A percentile compares a stretch with the other conserved stretches of the same genome.
Evolutionary conservation across 2,329 filamentous ascomycete species (phyloP).

Genomic region (Leptographium flavum): DNA sequence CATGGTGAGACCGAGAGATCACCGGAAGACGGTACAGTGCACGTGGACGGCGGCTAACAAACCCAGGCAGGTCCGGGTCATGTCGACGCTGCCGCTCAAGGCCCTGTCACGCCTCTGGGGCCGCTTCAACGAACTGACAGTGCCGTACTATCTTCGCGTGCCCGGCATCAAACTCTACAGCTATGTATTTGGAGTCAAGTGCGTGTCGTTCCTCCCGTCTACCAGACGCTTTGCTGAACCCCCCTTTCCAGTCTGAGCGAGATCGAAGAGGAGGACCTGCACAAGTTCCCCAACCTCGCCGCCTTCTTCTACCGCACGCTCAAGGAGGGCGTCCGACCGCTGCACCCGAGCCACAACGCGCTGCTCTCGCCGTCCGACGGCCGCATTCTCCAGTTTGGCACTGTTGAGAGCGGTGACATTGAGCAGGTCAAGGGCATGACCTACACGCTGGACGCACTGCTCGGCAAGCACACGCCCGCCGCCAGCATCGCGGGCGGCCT

Average conservation of each 20-base stretch:
- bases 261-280: slow-evolving; percentile 76
- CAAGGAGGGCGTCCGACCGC: slow-evolving; percentile 73
- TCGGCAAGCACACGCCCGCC: slow-evolving; percentile 52
- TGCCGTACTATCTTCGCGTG: slow-evolving; percentile 76
- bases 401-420: slow-evolving; percentile 84
- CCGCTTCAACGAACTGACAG: slow-evolving; percentile 74
- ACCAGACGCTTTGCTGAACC: not conserved
- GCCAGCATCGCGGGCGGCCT: slow-evolving; percentile 34
- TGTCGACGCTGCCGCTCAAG: slow-evolving; percentile 86
- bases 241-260: slow-evolving; percentile 53
- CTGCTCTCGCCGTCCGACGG: slow-evolving; percentile 84
- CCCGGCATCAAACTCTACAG: slow-evolving; percentile 89
- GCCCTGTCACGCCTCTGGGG: slow-evolving; percentile 84
- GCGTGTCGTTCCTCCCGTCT: slow-evolving; percentile 3
- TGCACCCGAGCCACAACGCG: slow-evolving; percentile 68
- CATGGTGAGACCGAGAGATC: slow-evolving; percentile 45
- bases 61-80: slow-evolving; percentile 68
- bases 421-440: slow-evolving; percentile 99
- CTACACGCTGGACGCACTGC: slow-evolving; percentile 83
- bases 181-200: slow-evolving; percentile 80
- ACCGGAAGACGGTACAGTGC: not conserved
- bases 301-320: slow-evolving; percentile 94
- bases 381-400: slow-evolving; percentile 78
- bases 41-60: not conserved
- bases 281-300: slow-evolving; percentile 80